phyloP scores from a whole-genome alignment of 1,139 yeast species.

The Saccharomyces hybrid region DNA sequence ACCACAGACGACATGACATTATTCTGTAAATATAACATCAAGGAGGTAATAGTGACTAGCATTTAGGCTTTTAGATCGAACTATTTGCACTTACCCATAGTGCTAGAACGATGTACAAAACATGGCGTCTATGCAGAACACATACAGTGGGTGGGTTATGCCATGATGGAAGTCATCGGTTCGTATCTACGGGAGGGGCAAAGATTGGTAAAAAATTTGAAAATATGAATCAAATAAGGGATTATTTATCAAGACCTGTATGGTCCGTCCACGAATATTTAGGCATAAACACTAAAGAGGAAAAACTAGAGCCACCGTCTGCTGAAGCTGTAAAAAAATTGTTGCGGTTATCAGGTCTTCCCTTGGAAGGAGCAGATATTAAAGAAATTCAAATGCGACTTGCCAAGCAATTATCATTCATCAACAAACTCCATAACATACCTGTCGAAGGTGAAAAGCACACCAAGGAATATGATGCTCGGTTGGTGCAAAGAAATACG shows the following conservation, averaged over 20 bases:
- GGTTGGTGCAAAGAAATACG: constrained; percentile 17
- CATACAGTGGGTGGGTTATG: not conserved
- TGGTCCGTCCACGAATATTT: constrained; percentile 26
- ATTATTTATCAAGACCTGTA: constrained; percentile 16
- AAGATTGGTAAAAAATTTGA: constrained; percentile 16
- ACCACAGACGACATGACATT: not conserved
- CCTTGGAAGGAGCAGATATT: constrained; percentile 25
- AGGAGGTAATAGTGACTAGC: not conserved
- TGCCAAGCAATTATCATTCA: constrained; percentile 41
- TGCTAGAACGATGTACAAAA: not conserved
- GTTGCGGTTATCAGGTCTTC: constrained; percentile 42
- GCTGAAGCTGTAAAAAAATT: constrained; percentile 24
- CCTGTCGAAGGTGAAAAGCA: constrained; percentile 16
- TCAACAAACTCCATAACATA: constrained; percentile 37
- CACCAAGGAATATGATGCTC: constrained; percentile 18
- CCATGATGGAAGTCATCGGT: not conserved
- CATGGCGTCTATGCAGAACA: not conserved
- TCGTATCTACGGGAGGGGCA: not conserved
- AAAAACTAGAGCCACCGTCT: constrained; percentile 7
- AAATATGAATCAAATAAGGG: constrained; percentile 15
- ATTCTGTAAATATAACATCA: not conserved
- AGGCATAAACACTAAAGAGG: constrained; percentile 1
- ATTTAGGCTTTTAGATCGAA: not conserved
- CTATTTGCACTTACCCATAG: not conserved
- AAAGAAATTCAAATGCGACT: constrained; percentile 33